A percentile compares a stretch with the other conserved stretches of the same genome.
phyloP scores from a whole-genome alignment of 208 protist genomes.

The Trypanosoma congolense region DNA sequence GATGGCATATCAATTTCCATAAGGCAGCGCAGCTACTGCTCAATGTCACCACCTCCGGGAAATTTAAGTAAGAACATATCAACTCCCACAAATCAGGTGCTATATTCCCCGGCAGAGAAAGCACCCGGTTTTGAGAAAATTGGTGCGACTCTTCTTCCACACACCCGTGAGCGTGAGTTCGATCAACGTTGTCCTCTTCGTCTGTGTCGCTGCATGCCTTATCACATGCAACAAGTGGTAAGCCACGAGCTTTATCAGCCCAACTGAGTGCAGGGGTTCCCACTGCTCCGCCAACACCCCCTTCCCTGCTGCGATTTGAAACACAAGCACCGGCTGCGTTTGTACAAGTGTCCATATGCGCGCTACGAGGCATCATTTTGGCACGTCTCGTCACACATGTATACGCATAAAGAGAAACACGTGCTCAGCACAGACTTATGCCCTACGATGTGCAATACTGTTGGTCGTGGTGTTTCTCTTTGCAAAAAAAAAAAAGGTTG shows the following conservation, averaged over 20 bases:
- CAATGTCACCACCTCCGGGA: constrained; percentile 25
- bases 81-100: constrained; percentile 19
- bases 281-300: constrained; percentile 2
- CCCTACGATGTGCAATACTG: no score
- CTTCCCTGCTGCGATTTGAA: no score
- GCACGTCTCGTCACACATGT: no score
- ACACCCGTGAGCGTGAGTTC: not conserved
- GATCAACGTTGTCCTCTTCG: not conserved
- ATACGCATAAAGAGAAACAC: no score
- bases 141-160: not conserved
- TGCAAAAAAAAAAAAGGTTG: no score
- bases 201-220: no score
- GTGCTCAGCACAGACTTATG: no score
- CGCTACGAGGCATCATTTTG: no score
- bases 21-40: constrained; percentile 45
- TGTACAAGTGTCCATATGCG: no score
- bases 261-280: constrained; percentile 11
- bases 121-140: not conserved
- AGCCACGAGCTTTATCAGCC: constrained; percentile 15
- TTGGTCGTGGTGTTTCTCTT: no score
- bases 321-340: no score
- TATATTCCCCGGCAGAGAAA: constrained; percentile 1
- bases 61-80: constrained; percentile 18
- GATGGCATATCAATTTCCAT: constrained; percentile 32
- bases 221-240: not conserved